Evolutionary conservation across 306 rosid genomes (phyloP), one percentile per base, ranked within the genome.

Genomic region (Lathyrus aphaca): DNA sequence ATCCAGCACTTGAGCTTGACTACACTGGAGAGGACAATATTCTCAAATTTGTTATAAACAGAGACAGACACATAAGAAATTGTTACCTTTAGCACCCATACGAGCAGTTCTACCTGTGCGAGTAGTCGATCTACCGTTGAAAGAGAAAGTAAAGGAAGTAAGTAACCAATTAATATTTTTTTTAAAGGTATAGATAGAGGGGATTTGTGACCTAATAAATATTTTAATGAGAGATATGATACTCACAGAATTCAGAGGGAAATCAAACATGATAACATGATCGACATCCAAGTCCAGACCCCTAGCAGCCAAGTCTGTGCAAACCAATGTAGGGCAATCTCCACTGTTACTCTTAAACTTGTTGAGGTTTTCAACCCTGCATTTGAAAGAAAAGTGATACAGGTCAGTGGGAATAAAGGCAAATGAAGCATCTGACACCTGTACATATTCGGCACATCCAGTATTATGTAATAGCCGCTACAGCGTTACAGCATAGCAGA

Each of bases 51-150:
- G 50, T 13, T 61, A n/a, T n/a, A 53, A 12, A 58, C 53, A 44
- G 40, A 70, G 27, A 40, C n/a, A n/a, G n/a, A n/a, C 56, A 53
- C 29, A 27, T 32, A 30, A 69, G 43, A 78, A 61, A 17, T 44
- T 25, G 57, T 69, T 57, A 92, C 98, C 98, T 89, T 92, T 89
- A 46, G 96, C 96, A 67, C 98, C 96, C 98, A 92, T 92, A 7
- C 98, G 98, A 72, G 98, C 98, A 3, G 96, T 92, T 89, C 98
- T 92, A 49, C 98, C 98, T 0, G 98, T 92, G 79, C 98, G 92
- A 71, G 85, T 92, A 92, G 51, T 92, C 98, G 14, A 92, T 88
- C 98, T 92, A 71, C 44, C 73, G 71, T 54, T 44, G 6, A 29
- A 83, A 68, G 55, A 10, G 69, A 74, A 60, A 73, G 15, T 17